Percentiles rank a stretch among this genome's conserved stretches.
These are phyloP conservation scores for Parathielavia appendiculata DNA, from an alignment of 495 filamentous ascomycete species.

Conservation along the genomic window DNA sequence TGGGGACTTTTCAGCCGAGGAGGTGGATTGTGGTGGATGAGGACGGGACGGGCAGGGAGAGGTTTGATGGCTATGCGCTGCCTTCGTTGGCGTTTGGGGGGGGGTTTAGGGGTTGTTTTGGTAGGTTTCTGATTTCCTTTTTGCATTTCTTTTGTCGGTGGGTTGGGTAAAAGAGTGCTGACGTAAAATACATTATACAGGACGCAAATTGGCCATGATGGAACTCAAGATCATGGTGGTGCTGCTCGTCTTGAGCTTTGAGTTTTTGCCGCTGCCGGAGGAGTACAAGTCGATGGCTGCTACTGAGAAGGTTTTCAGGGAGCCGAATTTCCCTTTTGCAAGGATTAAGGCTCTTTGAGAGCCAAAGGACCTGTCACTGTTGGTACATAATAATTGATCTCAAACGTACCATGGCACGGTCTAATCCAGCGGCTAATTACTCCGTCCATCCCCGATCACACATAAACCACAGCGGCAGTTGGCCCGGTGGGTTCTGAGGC, in stretches of 20 bases:
- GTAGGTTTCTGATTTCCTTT: conserved; percentile 12
- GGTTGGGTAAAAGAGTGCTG: background rate
- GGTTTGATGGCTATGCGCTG: conserved; percentile 25
- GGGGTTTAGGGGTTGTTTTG: conserved; percentile 25
- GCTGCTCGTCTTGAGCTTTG: conserved; percentile 25
- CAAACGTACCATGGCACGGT: background rate
- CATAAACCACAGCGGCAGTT: background rate
- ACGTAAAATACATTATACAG: no score
- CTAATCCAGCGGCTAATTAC: no score
- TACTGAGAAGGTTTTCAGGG: conserved; percentile 21
- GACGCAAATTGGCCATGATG: conserved; percentile 26
- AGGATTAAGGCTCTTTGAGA: conserved; percentile 11
- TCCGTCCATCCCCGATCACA: background rate
- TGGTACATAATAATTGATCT: background rate
- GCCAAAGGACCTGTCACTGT: no score
- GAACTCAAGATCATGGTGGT: conserved; percentile 28
- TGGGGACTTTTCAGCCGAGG: conserved; percentile 27
- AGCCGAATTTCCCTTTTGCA: conserved; percentile 11
- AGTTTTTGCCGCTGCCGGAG: conserved; percentile 27
- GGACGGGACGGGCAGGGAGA: conserved; percentile 23
- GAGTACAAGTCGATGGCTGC: conserved; percentile 21
- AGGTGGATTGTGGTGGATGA: conserved; percentile 31
- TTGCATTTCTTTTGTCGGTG: background rate
- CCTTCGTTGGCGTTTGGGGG: conserved; percentile 25
- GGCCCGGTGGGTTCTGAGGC: background rate